Evolutionary conservation across 1,139 yeast species (phyloP), one percentile per base, ranked within the genome.

Genomic region (Nematodospora anomalae): DNA sequence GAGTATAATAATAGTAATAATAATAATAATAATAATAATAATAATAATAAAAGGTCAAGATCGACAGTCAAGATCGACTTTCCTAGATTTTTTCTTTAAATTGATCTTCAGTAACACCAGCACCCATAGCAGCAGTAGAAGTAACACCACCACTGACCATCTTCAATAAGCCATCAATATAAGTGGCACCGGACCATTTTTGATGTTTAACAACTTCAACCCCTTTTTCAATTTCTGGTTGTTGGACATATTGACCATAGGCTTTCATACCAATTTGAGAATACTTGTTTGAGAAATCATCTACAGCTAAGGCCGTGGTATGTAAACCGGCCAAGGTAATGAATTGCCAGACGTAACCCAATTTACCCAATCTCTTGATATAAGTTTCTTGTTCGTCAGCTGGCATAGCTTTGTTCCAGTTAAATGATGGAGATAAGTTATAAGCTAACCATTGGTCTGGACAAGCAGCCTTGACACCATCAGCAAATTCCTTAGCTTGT

Each of bases 141-240:
- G 92, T 75, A 43, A 90, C 86, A 69, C 98, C 98, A 56, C 97
- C 97, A 42, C 94, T 83, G 32, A 89, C 94, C 71, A 89, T 75
- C 65, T 83, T 88, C 64, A 90, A 80, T 55, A 90, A 74, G 45
- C 88, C 84, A 64, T 90, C 98, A 60, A 92, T 84, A 72, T 89
- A 92, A 65, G 87, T 96, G 28, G 98, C 98, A 60, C 98, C 98
- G 33, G 97, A 88, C 98, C 98, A 90, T 67, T 90, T 88, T 70
- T 90, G 98, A 69, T 90, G 98, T 75, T 89, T 90, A 48, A 90
- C 95, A 43, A 90, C 96, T 65, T 90, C 98, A 49, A 89, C 96
- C 50, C 89, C 94, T 47, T 74, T 74, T 56, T 83, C 88, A 61
- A 90, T 86, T 71, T 90, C 98, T 44, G 82, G 86, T 50, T 83